Percentiles rank a stretch among this genome's conserved stretches.
Conservation (phyloP, 2,329 filamentous ascomycete genomes). For the Dothistroma septosporum region DNA sequence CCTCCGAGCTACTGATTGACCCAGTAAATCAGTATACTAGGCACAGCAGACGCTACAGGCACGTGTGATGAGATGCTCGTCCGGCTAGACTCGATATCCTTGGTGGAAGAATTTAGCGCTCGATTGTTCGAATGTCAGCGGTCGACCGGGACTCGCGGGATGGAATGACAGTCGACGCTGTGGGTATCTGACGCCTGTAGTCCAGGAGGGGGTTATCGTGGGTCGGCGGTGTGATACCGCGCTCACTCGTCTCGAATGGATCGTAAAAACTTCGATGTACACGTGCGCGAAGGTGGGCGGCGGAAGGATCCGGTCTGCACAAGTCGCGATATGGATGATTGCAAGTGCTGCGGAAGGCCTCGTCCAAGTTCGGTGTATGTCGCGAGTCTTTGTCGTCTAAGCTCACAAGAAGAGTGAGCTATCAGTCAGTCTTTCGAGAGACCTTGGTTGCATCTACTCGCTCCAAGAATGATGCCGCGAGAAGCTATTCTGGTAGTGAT, state of each 20-base stretch:
- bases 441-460: not conserved
- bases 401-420: not conserved
- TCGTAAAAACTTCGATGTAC: not conserved
- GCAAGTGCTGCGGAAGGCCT: not conserved
- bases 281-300: not conserved
- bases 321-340: not conserved
- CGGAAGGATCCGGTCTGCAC: not conserved
- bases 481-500: not conserved
- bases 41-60: not conserved
- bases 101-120: not conserved
- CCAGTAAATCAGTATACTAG: not conserved
- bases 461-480: not conserved
- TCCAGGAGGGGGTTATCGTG: not conserved
- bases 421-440: not conserved
- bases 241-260: not conserved
- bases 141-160: not conserved
- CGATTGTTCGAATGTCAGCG: not conserved
- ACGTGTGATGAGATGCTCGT: not conserved
- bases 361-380: not conserved
- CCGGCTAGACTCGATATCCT: not conserved
- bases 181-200: not conserved
- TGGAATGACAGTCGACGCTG: too few species aligned
- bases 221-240: not conserved
- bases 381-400: not conserved
- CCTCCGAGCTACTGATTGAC: not conserved